phyloP scores from a whole-genome alignment of 495 filamentous ascomycete species.

The Melanomma pulvis-pyrius region DNA sequence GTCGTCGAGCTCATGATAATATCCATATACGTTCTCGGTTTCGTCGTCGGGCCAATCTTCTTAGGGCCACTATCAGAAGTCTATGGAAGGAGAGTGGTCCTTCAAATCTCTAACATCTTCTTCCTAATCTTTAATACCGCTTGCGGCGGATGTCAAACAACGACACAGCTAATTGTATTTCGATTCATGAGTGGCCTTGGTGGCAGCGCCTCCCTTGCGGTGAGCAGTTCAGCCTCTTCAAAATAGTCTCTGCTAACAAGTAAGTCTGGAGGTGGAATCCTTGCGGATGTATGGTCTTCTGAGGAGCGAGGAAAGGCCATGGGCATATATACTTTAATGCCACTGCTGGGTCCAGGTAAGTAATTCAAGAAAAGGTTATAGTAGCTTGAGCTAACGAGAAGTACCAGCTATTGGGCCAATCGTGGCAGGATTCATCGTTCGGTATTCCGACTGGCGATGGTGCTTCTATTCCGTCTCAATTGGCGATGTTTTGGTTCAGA shows the following conservation, averaged over 20 bases:
- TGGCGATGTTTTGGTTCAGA: slow-evolving; percentile 28
- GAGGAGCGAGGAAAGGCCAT: slow-evolving; percentile 54
- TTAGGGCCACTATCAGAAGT: slow-evolving; percentile 66
- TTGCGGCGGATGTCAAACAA: slow-evolving; percentile 51
- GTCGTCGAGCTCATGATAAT: slow-evolving; percentile 43
- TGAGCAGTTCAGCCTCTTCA: too few species aligned
- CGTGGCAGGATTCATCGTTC: slow-evolving; percentile 54
- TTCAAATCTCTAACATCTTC: slow-evolving; percentile 56
- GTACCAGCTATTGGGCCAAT: slow-evolving; percentile 61
- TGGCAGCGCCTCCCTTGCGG: slow-evolving; percentile 53
- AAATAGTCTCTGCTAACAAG: too few species aligned
- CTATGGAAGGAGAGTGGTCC: slow-evolving; percentile 59
- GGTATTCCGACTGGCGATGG: slow-evolving; percentile 65
- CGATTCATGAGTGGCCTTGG: slow-evolving; percentile 59
- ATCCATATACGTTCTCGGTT: slow-evolving; percentile 53
- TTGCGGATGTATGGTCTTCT: slow-evolving; percentile 54
- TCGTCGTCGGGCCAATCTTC: slow-evolving; percentile 58
- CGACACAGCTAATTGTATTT: slow-evolving; percentile 59
- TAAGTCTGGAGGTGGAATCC: slow-evolving; percentile 55
- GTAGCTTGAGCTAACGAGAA: too few species aligned
- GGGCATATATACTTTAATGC: slow-evolving; percentile 54
- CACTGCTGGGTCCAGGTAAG: slow-evolving; percentile 51
- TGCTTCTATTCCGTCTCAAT: slow-evolving; percentile 60
- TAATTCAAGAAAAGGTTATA: not conserved
- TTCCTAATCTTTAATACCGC: slow-evolving; percentile 58